These are phyloP conservation scores for Fusarium liriodendri DNA, from an alignment of 2,329 filamentous ascomycete genomes.

Conservation along the genomic window DNA sequence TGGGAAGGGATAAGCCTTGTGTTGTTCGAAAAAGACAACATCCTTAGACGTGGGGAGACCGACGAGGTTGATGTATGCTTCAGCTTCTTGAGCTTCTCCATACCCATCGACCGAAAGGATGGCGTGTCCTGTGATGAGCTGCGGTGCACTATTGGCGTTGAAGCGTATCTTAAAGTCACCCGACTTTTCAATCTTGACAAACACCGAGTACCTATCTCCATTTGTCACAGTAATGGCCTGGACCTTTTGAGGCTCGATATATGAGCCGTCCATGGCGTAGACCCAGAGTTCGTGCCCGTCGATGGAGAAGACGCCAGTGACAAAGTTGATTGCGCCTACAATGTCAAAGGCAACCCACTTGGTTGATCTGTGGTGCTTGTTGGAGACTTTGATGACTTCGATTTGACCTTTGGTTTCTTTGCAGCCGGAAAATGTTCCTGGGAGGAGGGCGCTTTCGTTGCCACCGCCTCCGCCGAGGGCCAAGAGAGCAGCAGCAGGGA, in stretches of 20 bases:
- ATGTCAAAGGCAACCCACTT: constrained; percentile 66
- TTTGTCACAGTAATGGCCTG: constrained; percentile 61
- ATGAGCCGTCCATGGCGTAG: constrained; percentile 65
- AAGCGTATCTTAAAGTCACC: constrained; percentile 67
- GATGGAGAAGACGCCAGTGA: constrained; percentile 58
- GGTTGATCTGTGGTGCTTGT: constrained; percentile 21
- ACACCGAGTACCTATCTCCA: constrained; percentile 64
- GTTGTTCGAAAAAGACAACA: constrained; percentile 58
- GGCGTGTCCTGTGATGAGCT: constrained; percentile 66
- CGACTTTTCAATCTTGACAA: constrained; percentile 58
- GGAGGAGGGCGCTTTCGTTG: constrained; percentile 54
- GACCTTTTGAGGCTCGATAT: constrained; percentile 63
- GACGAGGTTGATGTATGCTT: constrained; percentile 61
- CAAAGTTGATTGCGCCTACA: constrained; percentile 62
- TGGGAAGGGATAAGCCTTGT: constrained; percentile 59
- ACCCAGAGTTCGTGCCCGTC: constrained; percentile 66
- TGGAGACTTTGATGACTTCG: constrained; percentile 59
- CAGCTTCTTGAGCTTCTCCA: constrained; percentile 39
- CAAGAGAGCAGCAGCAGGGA: constrained; percentile 52
- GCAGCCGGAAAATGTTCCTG: constrained; percentile 59
- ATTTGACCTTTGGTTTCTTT: constrained; percentile 55
- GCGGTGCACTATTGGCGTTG: constrained; percentile 59
- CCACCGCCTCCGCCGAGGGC: constrained; percentile 46
- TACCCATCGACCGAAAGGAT: constrained; percentile 54
- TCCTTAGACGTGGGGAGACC: constrained; percentile 55